phyloP scores from a whole-genome alignment of 495 filamentous ascomycete genomes.

The Daldinia concentrica region DNA sequence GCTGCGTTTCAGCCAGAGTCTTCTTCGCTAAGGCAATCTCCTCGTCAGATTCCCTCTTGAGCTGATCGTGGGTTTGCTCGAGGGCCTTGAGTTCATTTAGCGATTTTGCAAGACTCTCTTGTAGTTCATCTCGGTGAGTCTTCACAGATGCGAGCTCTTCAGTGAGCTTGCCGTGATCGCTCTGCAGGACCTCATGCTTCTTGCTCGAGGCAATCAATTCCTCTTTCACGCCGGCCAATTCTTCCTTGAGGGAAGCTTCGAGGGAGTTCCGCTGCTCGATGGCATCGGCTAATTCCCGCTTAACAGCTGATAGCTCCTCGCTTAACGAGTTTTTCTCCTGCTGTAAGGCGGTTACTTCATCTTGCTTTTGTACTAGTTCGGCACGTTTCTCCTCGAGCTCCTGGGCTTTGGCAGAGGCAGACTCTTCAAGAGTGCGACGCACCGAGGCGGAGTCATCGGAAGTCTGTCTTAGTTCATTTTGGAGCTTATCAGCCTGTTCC shows the following conservation, averaged over 20 bases:
- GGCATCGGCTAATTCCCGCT: conserved; percentile 24
- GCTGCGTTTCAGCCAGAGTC: conserved; percentile 19
- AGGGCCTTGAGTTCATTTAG: conserved; percentile 23
- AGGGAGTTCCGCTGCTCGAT: conserved; percentile 33
- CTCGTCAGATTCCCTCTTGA: conserved; percentile 30
- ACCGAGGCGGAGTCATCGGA: conserved; percentile 22
- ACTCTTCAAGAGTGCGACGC: conserved; percentile 26
- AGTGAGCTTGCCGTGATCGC: conserved; percentile 22
- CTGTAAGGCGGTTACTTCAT: conserved; percentile 32
- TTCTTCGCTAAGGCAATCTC: conserved; percentile 26
- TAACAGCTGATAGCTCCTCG: conserved; percentile 26
- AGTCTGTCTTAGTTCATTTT: conserved; percentile 25
- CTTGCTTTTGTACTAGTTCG: conserved; percentile 28
- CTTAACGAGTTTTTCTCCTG: conserved; percentile 27
- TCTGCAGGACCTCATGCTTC: conserved; percentile 26
- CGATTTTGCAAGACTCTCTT: conserved; percentile 14
- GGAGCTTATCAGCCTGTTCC: conserved; percentile 31
- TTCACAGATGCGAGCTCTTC: conserved; percentile 29
- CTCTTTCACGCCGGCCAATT: conserved; percentile 26
- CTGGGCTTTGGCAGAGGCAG: conserved; percentile 17
- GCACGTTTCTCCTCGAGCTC: conserved; percentile 33
- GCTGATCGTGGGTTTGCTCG: conserved; percentile 20
- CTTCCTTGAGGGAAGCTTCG: conserved; percentile 23
- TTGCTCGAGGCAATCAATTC: conserved; percentile 22
- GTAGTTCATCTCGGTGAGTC: conserved; percentile 6